A percentile compares a stretch with the other conserved stretches of the same genome.
Evolutionary conservation across 257 asterid species (phyloP).

Genomic region (Nicotiana benthamiana): DNA sequence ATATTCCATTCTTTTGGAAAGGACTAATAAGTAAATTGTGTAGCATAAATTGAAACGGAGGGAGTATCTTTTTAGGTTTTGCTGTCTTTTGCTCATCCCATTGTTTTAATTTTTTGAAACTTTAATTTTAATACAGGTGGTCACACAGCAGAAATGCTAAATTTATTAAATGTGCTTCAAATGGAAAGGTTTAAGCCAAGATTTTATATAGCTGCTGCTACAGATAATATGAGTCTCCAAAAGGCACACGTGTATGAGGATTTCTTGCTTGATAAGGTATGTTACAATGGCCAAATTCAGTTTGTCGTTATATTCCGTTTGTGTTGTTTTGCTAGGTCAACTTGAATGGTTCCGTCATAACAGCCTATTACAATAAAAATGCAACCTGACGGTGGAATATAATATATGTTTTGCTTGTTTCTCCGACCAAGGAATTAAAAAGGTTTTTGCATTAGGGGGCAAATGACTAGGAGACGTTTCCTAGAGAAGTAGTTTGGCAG

Average conservation of each 20-base stretch:
- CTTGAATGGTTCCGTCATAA: not conserved
- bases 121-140: constrained; percentile 50
- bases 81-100: not conserved
- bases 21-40: too few species aligned
- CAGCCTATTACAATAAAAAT: not conserved
- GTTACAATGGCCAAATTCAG: not conserved
- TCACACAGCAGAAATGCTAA: constrained; percentile 95
- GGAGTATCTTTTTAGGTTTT: not conserved
- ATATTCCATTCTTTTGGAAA: too few species aligned
- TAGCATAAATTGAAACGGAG: too few species aligned
- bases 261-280: constrained; percentile 51
- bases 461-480: not conserved
- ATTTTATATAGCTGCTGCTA: constrained; percentile 82
- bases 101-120: constrained; percentile 21
- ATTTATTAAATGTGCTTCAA: constrained; percentile 60
- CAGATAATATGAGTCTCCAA: constrained; percentile 93
- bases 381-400: not conserved
- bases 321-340: not conserved
- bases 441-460: not conserved
- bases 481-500: not conserved
- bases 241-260: constrained; percentile 74
- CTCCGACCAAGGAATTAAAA: not conserved
- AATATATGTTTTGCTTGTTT: not conserved
- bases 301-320: not conserved
- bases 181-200: constrained; percentile 61